Evolutionary conservation across 2,329 filamentous ascomycete genomes (phyloP).

Genomic region (Zelopaecilomyces penicillatus): DNA sequence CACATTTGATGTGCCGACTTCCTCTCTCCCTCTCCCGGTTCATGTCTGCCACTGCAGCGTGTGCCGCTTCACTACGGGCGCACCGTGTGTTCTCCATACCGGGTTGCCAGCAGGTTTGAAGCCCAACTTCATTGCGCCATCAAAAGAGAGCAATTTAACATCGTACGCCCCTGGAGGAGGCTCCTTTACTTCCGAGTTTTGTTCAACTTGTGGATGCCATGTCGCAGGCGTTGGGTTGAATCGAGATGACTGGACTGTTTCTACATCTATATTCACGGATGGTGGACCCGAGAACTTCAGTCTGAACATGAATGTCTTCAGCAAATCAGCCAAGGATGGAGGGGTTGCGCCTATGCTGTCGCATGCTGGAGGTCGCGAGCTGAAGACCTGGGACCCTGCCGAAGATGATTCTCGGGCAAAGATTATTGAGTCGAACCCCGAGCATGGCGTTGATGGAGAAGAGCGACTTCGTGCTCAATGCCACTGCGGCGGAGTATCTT

Average conservation of each 20-base stretch:
- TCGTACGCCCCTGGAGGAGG: constrained; percentile 25
- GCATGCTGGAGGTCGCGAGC: constrained; percentile 18
- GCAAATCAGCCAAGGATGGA: constrained; percentile 26
- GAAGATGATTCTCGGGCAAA: constrained; percentile 18
- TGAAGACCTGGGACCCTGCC: constrained; percentile 29
- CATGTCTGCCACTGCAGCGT: constrained; percentile 39
- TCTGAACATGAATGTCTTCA: constrained; percentile 28
- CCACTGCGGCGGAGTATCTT: constrained; percentile 39
- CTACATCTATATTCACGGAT: constrained; percentile 32
- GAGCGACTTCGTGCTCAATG: constrained; percentile 36
- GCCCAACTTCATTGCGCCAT: constrained; percentile 33
- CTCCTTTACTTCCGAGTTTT: constrained; percentile 32
- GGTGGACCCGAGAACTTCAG: constrained; percentile 26
- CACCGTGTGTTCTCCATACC: constrained; percentile 34
- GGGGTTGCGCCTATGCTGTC: constrained; percentile 30
- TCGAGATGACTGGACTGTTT: constrained; percentile 28
- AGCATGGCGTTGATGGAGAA: constrained; percentile 26
- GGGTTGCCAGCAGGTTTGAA: constrained; percentile 23
- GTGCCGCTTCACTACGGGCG: constrained; percentile 35
- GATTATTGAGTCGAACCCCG: constrained; percentile 18
- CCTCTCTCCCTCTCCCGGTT: constrained; percentile 30
- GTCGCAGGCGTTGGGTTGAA: constrained; percentile 28
- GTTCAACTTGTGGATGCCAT: constrained; percentile 38
- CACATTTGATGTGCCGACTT: constrained; percentile 29
- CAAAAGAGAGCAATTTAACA: constrained; percentile 27